A percentile compares a stretch with the other conserved stretches of the same genome.
These are phyloP conservation scores for Euphorbia peplus DNA, from an alignment of 345 rosid species.

Conservation along the genomic window DNA sequence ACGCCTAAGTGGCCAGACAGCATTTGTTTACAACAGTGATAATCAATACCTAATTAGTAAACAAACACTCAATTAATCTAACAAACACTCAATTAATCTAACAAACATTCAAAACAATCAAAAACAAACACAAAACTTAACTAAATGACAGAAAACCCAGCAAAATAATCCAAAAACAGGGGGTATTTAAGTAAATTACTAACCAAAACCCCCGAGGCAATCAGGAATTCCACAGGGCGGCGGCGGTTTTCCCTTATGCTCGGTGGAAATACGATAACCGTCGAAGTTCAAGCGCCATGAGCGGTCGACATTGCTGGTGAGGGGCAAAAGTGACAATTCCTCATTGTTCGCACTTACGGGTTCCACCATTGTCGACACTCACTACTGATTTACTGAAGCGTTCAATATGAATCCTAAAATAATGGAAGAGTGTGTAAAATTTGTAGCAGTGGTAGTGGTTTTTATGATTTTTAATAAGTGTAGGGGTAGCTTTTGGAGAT, in stretches of 20 bases:
- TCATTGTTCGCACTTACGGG: slow-evolving; percentile 32
- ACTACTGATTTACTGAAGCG: too few species aligned
- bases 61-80: not conserved
- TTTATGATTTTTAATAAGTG: not conserved
- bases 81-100: not conserved
- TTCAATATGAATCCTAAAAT: not conserved
- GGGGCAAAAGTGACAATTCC: slow-evolving; percentile 51
- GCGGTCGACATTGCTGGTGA: slow-evolving; percentile 43
- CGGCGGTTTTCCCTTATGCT: slow-evolving; percentile 49
- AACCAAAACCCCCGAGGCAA: slow-evolving; percentile 81
- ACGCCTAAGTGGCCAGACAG: too few species aligned
- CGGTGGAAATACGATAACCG: slow-evolving; percentile 52
- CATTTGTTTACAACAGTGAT: too few species aligned
- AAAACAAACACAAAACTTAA: not conserved
- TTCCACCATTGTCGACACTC: slow-evolving; percentile 11
- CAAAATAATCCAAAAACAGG: not conserved
- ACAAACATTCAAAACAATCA: slow-evolving; percentile 3
- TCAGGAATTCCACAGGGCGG: slow-evolving; percentile 53
- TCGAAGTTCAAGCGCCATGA: slow-evolving; percentile 97
- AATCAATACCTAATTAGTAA: too few species aligned
- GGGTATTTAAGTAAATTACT: not conserved
- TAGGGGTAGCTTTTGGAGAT: not conserved
- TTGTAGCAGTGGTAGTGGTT: too few species aligned
- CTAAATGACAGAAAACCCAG: not conserved
- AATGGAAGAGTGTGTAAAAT: not conserved